Base-by-base conservation (phyloP, 2,329 filamentous ascomycete species). In the Phialocephala subalpina region DNA sequence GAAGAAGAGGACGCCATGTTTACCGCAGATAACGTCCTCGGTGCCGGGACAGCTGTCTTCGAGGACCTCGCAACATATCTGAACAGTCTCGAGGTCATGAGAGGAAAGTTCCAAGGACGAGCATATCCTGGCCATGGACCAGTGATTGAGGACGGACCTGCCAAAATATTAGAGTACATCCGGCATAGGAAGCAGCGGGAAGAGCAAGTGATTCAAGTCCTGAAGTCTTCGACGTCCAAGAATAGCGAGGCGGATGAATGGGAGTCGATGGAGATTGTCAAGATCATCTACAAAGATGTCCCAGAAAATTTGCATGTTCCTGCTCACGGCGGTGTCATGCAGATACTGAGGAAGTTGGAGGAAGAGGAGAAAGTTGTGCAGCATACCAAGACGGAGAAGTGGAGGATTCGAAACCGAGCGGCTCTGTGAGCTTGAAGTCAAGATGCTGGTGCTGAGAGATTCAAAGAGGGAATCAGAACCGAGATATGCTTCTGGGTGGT, bases 61-160 rank as follows among this genome's bases (percentile, higher is more conserved):
- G 92, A 97, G 77, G 87, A 96, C 69, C 82, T 97, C 9, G 77
- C 80, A 0, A 80, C 81, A 0, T 97, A 97, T 76, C 81, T 97
- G 68, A 75, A 78, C 22, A 93, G 88, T 66, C 81, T 97, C 14
- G 82, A 87, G 45, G 83, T 83, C 69, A 96, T 97, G 93, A 82
- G 83, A 55, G 77, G 79, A 25, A 80, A 88, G 7, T 92, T 92
- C 72, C 78, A 78, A 0, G 91, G 92, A 1, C 83, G 87, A 57
- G 93, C 90, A 1, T 98, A 97, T 77, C 95, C 96, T 0, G 95
- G 92, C 3, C 96, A 99, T 74, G 96, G 96, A 0, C 85, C 90
- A 0, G 87, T 96, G 2, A 84, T 98, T 27, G 86, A 89, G 42
- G 86, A 96, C 68, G 92, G 92, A 0, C 86, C 83, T 27, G 82